Evolutionary conservation across 768 basidiomycete genomes (phyloP).

Genomic region (Leccinum broughii): DNA sequence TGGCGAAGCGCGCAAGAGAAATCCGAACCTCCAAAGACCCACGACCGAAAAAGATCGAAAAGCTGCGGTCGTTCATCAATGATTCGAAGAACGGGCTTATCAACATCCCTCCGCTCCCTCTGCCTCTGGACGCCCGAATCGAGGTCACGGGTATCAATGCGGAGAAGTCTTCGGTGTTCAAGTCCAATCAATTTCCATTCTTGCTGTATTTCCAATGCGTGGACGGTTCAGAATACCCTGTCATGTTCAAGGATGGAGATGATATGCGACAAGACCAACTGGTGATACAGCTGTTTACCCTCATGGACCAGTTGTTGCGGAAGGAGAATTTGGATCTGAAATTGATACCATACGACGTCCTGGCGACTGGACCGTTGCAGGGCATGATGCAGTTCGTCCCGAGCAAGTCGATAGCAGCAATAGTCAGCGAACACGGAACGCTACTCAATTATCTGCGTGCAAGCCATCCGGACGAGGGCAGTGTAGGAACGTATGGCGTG

Average conservation of each 20-base stretch:
- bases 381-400: slow-evolving; percentile 97
- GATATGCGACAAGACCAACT: slow-evolving; percentile 99
- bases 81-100: slow-evolving; percentile 86
- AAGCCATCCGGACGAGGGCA: slow-evolving; percentile 90
- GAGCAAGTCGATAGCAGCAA: slow-evolving; percentile 93
- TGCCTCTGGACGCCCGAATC: slow-evolving; percentile 88
- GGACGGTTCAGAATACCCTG: slow-evolving; percentile 83
- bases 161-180: slow-evolving; percentile 95
- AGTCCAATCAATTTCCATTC: slow-evolving; percentile 93
- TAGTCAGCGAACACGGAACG: slow-evolving; percentile 89
- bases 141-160: slow-evolving; percentile 84
- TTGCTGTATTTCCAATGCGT: slow-evolving; percentile 87
- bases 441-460: slow-evolving; percentile 86
- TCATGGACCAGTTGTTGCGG: slow-evolving; percentile 91
- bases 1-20: slow-evolving; percentile 85
- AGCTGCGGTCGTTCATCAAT: slow-evolving; percentile 78
- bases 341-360: slow-evolving; percentile 86
- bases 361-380: slow-evolving; percentile 88
- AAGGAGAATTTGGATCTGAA: slow-evolving; percentile 96
- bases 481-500: slow-evolving; percentile 93
- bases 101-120: slow-evolving; percentile 76
- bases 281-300: slow-evolving; percentile 96
- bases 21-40: slow-evolving; percentile 89
- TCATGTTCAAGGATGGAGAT: slow-evolving; percentile 99
- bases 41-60: slow-evolving; percentile 96